phyloP scores from a whole-genome alignment of 257 asterid genomes.

The Perilla frutescens region DNA sequence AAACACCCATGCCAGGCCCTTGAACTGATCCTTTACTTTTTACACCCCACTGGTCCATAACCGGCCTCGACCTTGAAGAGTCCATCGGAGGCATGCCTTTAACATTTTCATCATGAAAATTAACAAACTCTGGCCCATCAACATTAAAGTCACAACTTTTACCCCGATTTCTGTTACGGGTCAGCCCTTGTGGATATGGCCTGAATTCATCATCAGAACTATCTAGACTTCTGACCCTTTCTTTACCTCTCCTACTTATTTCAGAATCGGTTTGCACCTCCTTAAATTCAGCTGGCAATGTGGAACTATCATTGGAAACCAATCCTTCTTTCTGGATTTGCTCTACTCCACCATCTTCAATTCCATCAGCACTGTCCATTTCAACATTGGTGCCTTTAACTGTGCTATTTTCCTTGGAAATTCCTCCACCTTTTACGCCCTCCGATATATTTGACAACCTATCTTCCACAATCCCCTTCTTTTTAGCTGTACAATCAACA shows the following conservation, averaged over 20 bases:
- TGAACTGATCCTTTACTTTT: constrained; percentile 40
- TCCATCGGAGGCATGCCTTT: constrained; percentile 48
- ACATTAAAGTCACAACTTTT: constrained; percentile 41
- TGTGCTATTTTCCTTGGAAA: constrained; percentile 46
- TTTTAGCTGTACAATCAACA: constrained; percentile 61
- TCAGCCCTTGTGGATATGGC: constrained; percentile 38
- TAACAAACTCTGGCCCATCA: constrained; percentile 46
- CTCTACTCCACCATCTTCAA: constrained; percentile 38
- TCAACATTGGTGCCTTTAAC: constrained; percentile 47
- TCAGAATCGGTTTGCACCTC: constrained; percentile 45
- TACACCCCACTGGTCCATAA: constrained; percentile 40
- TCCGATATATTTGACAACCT: constrained; percentile 53
- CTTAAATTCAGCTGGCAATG: constrained; percentile 46
- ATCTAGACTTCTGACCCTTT: constrained; percentile 46
- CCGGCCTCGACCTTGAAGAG: constrained; percentile 55
- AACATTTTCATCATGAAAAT: constrained; percentile 39
- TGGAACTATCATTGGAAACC: constrained; percentile 43
- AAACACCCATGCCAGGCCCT: constrained; percentile 41
- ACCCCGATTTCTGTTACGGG: constrained; percentile 40
- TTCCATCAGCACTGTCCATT: constrained; percentile 42
- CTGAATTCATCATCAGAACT: constrained; percentile 46
- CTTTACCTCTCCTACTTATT: constrained; percentile 49
- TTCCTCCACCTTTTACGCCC: constrained; percentile 42
- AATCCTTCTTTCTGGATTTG: constrained; percentile 40
- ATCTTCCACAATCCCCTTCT: constrained; percentile 59